Percentiles rank a stretch among this genome's conserved stretches.
Conservation (phyloP, 495 filamentous ascomycete genomes). For the Penicillium cataractarum region DNA sequence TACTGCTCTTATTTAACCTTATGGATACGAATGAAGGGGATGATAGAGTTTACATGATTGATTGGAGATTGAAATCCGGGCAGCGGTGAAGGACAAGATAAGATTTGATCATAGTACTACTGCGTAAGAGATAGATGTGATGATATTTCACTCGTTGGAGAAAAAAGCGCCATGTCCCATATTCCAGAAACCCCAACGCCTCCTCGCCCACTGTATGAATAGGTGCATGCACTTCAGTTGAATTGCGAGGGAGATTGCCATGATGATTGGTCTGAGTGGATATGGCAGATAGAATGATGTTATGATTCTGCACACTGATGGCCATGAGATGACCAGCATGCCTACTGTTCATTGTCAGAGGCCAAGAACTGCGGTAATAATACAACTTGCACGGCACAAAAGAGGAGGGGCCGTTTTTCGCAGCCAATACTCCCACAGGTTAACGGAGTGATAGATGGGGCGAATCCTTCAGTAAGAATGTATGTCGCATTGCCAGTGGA, state of each 20-base stretch:
- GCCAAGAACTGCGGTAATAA: neutral
- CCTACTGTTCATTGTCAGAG: neutral
- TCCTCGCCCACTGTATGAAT: neutral
- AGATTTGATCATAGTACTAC: too few species aligned
- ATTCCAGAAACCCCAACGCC: neutral
- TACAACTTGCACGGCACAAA: neutral
- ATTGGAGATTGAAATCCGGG: too few species aligned
- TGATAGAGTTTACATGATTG: neutral
- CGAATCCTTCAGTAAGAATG: neutral
- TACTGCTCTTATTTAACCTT: neutral
- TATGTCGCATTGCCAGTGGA: neutral
- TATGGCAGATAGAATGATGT: neutral
- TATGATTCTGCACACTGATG: neutral
- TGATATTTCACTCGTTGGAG: neutral
- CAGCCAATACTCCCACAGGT: neutral
- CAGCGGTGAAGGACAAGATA: too few species aligned
- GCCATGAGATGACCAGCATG: neutral
- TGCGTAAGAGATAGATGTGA: too few species aligned
- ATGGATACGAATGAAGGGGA: neutral
- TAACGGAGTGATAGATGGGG: too few species aligned
- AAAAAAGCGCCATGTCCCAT: neutral
- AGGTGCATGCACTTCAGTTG: neutral
- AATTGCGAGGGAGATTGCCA: neutral
- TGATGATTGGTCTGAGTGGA: neutral
- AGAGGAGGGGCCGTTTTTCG: neutral